Percentiles rank a stretch among this genome's conserved stretches.
These are phyloP conservation scores for Aspergillus saccharolyticus DNA, from an alignment of 495 filamentous ascomycete genomes.

Conservation along the genomic window DNA sequence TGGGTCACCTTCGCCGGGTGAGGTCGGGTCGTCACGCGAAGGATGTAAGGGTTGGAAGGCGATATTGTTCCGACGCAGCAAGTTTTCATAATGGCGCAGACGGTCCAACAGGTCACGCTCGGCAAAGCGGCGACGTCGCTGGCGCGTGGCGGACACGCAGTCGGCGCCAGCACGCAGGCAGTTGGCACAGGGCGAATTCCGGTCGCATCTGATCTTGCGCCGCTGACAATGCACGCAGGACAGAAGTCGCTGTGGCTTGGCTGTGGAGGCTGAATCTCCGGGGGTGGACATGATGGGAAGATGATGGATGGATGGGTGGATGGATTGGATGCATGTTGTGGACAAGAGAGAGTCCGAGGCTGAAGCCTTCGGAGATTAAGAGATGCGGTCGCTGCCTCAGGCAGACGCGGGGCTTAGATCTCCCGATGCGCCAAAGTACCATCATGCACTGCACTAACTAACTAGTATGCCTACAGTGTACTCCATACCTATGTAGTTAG, in stretches of 20 bases:
- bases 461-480: no score
- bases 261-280: constrained; percentile 2
- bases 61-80: constrained; percentile 49
- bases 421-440: no score
- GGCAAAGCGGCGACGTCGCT: constrained; percentile 46
- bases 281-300: background rate
- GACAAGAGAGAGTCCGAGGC: background rate
- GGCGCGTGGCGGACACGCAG: constrained; percentile 45
- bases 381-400: background rate
- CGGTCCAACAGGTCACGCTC: constrained; percentile 52
- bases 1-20: background rate
- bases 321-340: no score
- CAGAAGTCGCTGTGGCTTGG: constrained; percentile 44
- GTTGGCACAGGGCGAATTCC: constrained; percentile 49
- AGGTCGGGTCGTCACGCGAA: constrained; percentile 6
- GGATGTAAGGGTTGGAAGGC: constrained; percentile 48
- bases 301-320: no score
- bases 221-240: constrained; percentile 54
- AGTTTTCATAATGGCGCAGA: constrained; percentile 46
- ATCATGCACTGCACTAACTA: no score
- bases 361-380: background rate
- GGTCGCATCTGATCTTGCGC: constrained; percentile 55
- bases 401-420: background rate
- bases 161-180: constrained; percentile 37
- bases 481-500: no score